Conservation (phyloP, 2,329 filamentous ascomycete species). For the Blastomyces parvus region DNA sequence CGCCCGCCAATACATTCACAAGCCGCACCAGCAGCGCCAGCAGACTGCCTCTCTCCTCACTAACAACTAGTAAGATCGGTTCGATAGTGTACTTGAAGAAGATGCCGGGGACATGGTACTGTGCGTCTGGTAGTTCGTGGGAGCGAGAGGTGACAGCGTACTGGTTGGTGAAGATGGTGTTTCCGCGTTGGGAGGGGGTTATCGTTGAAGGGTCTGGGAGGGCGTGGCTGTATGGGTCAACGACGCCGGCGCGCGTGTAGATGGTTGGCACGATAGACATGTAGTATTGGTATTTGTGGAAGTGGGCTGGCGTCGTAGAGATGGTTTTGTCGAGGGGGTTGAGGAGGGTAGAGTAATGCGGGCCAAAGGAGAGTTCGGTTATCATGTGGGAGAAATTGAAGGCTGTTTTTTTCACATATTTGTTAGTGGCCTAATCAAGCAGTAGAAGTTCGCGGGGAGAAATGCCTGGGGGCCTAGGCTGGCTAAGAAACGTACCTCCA, state of each 20-base stretch:
- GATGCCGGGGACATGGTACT: constrained; percentile 63
- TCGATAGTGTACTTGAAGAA: constrained; percentile 99
- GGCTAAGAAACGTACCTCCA: constrained; percentile 47
- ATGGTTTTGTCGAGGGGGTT: constrained; percentile 93
- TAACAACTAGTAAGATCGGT: constrained; percentile 77
- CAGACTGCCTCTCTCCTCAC: constrained; percentile 68
- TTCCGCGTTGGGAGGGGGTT: constrained; percentile 31
- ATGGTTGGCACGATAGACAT: constrained; percentile 88
- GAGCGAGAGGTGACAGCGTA: constrained; percentile 93
- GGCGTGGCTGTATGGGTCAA: constrained; percentile 36
- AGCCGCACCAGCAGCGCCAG: constrained; percentile 68
- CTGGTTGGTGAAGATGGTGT: constrained; percentile 83
- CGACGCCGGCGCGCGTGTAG: constrained; percentile 52
- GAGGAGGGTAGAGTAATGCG: constrained; percentile 86
- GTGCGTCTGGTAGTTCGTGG: constrained; percentile 55
- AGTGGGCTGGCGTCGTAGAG: constrained; percentile 63
- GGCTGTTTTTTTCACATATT: constrained; percentile 37
- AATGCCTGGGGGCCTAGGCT: not conserved
- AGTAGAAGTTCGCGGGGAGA: constrained; percentile 1
- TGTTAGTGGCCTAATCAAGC: constrained; percentile 7
- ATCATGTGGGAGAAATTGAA: constrained; percentile 99
- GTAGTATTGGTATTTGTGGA: constrained; percentile 98
- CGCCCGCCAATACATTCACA: constrained; percentile 82
- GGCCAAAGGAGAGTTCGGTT: constrained; percentile 90
- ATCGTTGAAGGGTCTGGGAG: constrained; percentile 27